Evolutionary conservation across 768 basidiomycete species (phyloP), one percentile per base, ranked within the genome.

Genomic region (Hysterangium stoloniferum): DNA sequence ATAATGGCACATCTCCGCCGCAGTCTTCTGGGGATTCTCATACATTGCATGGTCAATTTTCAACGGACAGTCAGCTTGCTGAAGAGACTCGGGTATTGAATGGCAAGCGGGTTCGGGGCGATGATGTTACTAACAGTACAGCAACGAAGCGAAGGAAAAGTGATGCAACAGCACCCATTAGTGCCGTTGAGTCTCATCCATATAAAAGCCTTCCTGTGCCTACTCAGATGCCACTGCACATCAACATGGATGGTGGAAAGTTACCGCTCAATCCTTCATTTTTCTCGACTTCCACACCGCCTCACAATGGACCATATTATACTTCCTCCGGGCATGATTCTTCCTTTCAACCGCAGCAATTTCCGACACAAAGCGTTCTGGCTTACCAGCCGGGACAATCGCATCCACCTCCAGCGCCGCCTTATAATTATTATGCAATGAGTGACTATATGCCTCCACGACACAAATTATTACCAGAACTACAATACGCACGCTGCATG

Each of bases 401-500:
- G 5, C 45, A 49, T 29, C 32, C 49, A 19, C 48, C 37, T 11
- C 37, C 15, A 11, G 32, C 32, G 22, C 42, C 19, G 24, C 43
- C 28, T 13, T 45, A 25, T 31, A 47, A 31, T 19, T 29, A 33
- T 9, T 22, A 45, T 20, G 17, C 34, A 31, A 9, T 32, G 17
- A 12, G 29, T 40, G n/a, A 17, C 19, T 32, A 37, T 24, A 25
- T 49, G 17, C 29, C 29, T 5, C 37, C 25, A 12, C 48, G 48
- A 12, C 12, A 32, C 45, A 27, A 52, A 29, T 65, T 79, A 33
- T 70, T 77, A 36, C 79, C 82, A 4, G 87, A 90, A 59, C 68
- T 84, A 22, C 87, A 90, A 52, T 81, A 79, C 54, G 82, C 86
- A 2, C 77, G 87, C 4, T 90, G 87, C 68, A 90, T 90, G 87